These are phyloP conservation scores for Warburgia ugandensis DNA, from an alignment of 164 flowering plant genomes.

Conservation along the genomic window DNA sequence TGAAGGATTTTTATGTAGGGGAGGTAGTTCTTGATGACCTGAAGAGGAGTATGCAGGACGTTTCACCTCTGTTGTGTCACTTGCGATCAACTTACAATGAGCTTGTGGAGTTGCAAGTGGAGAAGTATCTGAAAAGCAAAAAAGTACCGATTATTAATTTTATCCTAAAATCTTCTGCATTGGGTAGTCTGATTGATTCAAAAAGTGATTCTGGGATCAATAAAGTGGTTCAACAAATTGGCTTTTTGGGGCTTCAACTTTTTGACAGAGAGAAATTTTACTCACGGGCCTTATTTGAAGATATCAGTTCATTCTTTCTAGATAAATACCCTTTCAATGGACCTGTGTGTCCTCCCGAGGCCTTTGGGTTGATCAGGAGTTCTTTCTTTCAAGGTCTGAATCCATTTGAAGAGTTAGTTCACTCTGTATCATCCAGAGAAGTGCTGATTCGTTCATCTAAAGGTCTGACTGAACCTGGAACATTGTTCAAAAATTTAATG, in stretches of 20 bases:
- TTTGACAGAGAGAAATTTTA: slow-evolving; percentile 64
- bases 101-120: slow-evolving; percentile 48
- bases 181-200: slow-evolving; percentile 61
- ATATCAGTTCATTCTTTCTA: slow-evolving; percentile 35
- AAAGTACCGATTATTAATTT: slow-evolving; percentile 37
- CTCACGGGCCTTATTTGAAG: slow-evolving; percentile 51
- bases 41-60: slow-evolving; percentile 24
- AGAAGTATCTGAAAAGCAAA: slow-evolving; percentile 27
- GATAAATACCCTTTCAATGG: slow-evolving; percentile 33
- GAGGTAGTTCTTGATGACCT: slow-evolving; percentile 15
- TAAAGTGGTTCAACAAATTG: slow-evolving; percentile 75
- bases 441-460: slow-evolving; percentile 79
- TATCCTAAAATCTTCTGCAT: slow-evolving; percentile 38
- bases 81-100: slow-evolving; percentile 50
- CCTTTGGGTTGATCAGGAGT: slow-evolving; percentile 55
- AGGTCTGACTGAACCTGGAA: slow-evolving; percentile 90
- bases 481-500: slow-evolving; percentile 81
- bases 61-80: slow-evolving; percentile 36
- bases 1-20: slow-evolving; percentile 55
- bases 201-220: slow-evolving; percentile 63
- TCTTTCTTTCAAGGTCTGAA: slow-evolving; percentile 72
- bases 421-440: slow-evolving; percentile 81
- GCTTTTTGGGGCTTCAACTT: slow-evolving; percentile 74
- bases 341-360: slow-evolving; percentile 44
- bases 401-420: slow-evolving; percentile 71